Conservation (phyloP, 495 filamentous ascomycete species). For the Lindgomyces ingoldianus region DNA sequence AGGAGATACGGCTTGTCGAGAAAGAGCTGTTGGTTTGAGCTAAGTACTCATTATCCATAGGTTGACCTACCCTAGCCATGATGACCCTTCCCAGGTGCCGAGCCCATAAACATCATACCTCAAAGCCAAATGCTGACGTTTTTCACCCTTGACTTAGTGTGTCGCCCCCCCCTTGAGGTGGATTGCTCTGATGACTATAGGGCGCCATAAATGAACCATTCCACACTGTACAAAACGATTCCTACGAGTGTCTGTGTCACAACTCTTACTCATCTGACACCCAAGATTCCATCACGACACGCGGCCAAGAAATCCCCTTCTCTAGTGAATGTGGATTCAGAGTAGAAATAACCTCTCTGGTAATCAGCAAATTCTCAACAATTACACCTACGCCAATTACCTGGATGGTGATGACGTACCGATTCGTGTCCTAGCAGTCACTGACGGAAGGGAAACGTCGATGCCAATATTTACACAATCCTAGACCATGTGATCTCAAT, state of each 20-base stretch:
- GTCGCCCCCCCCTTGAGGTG: too few relatives aligned
- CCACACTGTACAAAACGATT: conserved; percentile 16
- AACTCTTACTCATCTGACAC: conserved; percentile 38
- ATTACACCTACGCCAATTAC: conserved; percentile 40
- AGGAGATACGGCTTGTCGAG: too few relatives aligned
- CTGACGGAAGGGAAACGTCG: conserved; percentile 39
- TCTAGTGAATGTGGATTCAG: conserved; percentile 42
- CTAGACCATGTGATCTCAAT: conserved; percentile 30
- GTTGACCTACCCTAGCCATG: too few relatives aligned
- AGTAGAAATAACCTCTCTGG: conserved; percentile 34
- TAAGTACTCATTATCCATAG: too few relatives aligned
- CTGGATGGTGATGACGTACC: conserved; percentile 41
- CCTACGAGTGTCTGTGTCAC: conserved; percentile 43
- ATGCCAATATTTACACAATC: conserved; percentile 39
- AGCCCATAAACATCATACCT: too few relatives aligned
- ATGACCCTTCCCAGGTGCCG: too few relatives aligned
- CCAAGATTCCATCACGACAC: conserved; percentile 38
- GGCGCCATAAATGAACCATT: too few relatives aligned
- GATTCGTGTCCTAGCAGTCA: conserved; percentile 42
- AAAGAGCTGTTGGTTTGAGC: too few relatives aligned
- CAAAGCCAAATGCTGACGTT: too few relatives aligned
- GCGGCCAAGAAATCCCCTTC: conserved; percentile 44
- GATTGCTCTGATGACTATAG: too few relatives aligned
- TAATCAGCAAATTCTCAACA: conserved; percentile 6
- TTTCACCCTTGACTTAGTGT: too few relatives aligned